Conservation (phyloP, 148 eudicot genomes). For the Camellia japonica region DNA sequence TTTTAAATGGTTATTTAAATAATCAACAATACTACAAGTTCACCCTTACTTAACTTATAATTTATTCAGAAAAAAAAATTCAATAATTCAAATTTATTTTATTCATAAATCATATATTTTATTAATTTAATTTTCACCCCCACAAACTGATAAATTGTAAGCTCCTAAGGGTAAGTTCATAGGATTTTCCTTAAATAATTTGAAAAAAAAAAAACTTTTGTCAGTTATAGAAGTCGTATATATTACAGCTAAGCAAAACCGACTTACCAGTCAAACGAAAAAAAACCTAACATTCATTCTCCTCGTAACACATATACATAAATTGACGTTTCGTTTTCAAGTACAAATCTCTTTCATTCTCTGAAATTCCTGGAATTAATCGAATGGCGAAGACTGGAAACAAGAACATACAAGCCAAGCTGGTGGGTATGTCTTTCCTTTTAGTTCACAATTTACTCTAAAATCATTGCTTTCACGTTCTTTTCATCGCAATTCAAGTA, state of each 20-base stretch:
- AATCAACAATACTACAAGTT: too few species aligned
- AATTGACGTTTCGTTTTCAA: background rate
- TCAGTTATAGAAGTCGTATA: background rate
- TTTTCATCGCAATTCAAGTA: background rate
- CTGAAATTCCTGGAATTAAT: conserved; percentile 14
- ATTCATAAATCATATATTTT: too few species aligned
- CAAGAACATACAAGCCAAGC: conserved; percentile 68
- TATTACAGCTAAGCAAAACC: conserved; percentile 1
- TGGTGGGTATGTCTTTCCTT: conserved; percentile 57
- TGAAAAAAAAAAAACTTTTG: too few species aligned
- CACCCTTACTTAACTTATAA: too few species aligned
- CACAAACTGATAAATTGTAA: too few species aligned
- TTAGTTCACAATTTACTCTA: background rate
- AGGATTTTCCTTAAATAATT: too few species aligned
- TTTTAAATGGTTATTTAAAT: too few species aligned
- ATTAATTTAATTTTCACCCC: too few species aligned
- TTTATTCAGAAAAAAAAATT: too few species aligned
- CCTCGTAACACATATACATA: background rate
- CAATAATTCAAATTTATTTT: too few species aligned
- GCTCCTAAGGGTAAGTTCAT: too few species aligned
- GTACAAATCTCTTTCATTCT: background rate
- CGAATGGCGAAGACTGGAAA: conserved; percentile 33
- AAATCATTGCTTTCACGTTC: background rate
- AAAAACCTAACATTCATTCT: conserved; percentile 27
- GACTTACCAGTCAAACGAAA: conserved; percentile 28